phyloP scores from a whole-genome alignment of 371 early-diverging fungal species.

The Haplosporangium sp. region DNA sequence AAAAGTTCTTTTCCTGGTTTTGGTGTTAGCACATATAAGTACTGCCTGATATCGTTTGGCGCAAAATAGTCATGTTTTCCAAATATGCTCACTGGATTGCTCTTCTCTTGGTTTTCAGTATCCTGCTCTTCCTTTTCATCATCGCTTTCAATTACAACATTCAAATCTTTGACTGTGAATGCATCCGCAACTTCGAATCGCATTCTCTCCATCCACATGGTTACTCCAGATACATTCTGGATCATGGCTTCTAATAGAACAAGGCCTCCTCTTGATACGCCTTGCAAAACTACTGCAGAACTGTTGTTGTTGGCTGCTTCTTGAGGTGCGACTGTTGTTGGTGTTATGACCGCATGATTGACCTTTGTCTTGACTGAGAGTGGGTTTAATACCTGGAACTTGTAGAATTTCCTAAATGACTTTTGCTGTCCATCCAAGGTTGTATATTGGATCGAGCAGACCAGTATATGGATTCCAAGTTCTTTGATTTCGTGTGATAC shows the following conservation, averaged over 20 bases:
- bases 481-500: conserved; percentile 95
- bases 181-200: conserved; percentile 84
- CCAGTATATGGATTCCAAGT: conserved; percentile 91
- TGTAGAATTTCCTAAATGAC: conserved; percentile 91
- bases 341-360: conserved; percentile 64
- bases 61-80: conserved; percentile 68
- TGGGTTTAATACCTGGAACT: conserved; percentile 96
- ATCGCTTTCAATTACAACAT: conserved; percentile 55
- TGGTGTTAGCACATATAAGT: conserved; percentile 87
- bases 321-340: conserved; percentile 3
- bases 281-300: conserved; percentile 25
- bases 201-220: conserved; percentile 91
- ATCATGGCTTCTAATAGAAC: conserved; percentile 94
- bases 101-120: background rate
- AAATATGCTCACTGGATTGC: conserved; percentile 62
- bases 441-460: conserved; percentile 90
- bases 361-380: conserved; percentile 96
- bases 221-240: conserved; percentile 84
- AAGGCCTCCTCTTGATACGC: conserved; percentile 65
- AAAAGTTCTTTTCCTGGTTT: conserved; percentile 68
- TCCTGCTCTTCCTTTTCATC: conserved; percentile 4
- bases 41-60: conserved; percentile 89
- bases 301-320: conserved; percentile 8
- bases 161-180: conserved; percentile 79
- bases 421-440: conserved; percentile 72